Percentiles rank a stretch among this genome's conserved stretches.
phyloP scores from a whole-genome alignment of 2,329 filamentous ascomycete genomes.

The Sclerotinia minor region DNA sequence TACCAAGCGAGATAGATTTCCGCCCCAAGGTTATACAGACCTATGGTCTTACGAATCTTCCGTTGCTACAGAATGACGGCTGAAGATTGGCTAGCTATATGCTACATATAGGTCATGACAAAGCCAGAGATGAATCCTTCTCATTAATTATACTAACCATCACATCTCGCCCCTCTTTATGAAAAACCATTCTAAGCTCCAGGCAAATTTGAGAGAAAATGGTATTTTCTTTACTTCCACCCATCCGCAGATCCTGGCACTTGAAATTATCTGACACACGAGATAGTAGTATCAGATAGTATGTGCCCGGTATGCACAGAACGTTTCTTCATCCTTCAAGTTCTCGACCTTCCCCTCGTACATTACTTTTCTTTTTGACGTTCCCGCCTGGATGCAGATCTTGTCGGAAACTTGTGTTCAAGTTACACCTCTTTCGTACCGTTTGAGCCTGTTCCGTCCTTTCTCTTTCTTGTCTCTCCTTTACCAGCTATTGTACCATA shows the following conservation, averaged over 20 bases:
- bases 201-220: conserved; percentile 19
- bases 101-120: conserved; percentile 24
- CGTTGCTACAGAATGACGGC: not conserved
- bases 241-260: conserved; percentile 23
- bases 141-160: conserved; percentile 5
- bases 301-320: conserved; percentile 3
- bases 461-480: conserved; percentile 14
- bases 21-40: conserved; percentile 19
- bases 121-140: conserved; percentile 23
- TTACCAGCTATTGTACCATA: conserved; percentile 18
- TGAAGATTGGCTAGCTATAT: conserved; percentile 16
- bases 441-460: conserved; percentile 12
- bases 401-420: conserved; percentile 17
- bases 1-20: conserved; percentile 12
- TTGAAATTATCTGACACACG: conserved; percentile 17
- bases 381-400: conserved; percentile 9
- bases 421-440: conserved; percentile 19
- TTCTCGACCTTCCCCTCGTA: conserved; percentile 17
- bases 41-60: not conserved
- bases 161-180: conserved; percentile 22
- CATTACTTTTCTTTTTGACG: conserved; percentile 8
- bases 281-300: conserved; percentile 18
- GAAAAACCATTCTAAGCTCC: conserved; percentile 22
- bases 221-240: conserved; percentile 12
- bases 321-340: conserved; percentile 23